A percentile compares a stretch with the other conserved stretches of the same genome.
Conservation (phyloP, 345 rosid species). For the rapeseed (Brassica napus) region DNA sequence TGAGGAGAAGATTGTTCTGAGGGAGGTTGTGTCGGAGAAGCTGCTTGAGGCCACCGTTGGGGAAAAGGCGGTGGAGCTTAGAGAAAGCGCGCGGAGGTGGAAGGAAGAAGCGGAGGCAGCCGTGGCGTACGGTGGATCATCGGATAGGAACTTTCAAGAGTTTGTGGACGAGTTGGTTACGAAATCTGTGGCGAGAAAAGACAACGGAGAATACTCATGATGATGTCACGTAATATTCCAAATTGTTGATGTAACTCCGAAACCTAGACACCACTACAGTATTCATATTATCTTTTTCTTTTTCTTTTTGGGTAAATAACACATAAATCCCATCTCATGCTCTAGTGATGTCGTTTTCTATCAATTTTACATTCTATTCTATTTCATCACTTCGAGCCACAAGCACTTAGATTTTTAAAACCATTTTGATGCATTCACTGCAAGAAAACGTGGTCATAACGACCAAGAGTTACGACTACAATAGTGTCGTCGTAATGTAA, state of each 20-base stretch:
- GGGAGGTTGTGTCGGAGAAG: conserved; percentile 61
- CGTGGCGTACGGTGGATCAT: conserved; percentile 65
- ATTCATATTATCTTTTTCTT: not conserved
- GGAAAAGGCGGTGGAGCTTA: conserved; percentile 53
- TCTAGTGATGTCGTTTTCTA: not conserved
- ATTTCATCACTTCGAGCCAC: not conserved
- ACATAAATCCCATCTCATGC: not conserved
- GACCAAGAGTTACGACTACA: no score
- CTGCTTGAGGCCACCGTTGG: conserved; percentile 55
- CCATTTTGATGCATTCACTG: not conserved
- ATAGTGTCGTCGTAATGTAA: no score
- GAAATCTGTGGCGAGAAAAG: not conserved
- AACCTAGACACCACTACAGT: conserved; percentile 5
- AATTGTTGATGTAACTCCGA: not conserved
- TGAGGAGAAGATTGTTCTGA: conserved; percentile 45
- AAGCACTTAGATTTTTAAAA: not conserved
- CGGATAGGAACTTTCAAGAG: conserved; percentile 49
- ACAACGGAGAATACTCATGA: not conserved
- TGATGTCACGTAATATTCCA: not conserved
- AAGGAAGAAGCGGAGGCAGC: conserved; percentile 62
- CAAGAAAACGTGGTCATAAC: no score
- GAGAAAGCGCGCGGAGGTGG: conserved; percentile 55
- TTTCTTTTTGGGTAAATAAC: not conserved
- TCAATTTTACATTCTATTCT: not conserved
- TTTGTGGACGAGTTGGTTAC: conserved; percentile 52